Conservation (phyloP, 78 protist genomes). For the Dictyostelium brefeldianum region DNA sequence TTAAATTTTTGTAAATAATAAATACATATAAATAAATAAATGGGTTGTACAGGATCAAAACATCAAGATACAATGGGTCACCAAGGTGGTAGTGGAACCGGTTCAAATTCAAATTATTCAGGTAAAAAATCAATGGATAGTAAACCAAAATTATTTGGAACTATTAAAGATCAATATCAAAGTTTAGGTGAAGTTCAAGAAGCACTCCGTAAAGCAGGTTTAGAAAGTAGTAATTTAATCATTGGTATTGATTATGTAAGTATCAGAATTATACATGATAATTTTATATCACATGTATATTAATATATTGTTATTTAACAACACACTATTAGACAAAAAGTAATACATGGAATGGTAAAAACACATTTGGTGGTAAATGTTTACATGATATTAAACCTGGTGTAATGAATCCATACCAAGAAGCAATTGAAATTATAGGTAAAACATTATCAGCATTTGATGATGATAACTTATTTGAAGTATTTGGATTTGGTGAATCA, state of each 20-base stretch:
- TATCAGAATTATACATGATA: not conserved
- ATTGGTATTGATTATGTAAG: constrained; percentile 75
- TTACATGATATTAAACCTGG: constrained; percentile 78
- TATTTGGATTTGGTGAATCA: constrained; percentile 84
- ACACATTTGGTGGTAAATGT: constrained; percentile 80
- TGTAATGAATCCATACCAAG: constrained; percentile 83
- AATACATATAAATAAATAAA: constrained; percentile 4
- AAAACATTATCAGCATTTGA: constrained; percentile 87
- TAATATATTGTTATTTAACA: not conserved
- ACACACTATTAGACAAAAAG: constrained; percentile 75
- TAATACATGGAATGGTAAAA: constrained; percentile 88
- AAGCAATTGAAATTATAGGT: constrained; percentile 84
- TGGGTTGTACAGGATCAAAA: constrained; percentile 76
- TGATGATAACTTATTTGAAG: constrained; percentile 87
- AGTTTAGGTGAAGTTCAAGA: constrained; percentile 59
- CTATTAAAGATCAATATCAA: constrained; percentile 68
- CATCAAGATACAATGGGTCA: not conserved
- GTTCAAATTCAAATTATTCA: not conserved
- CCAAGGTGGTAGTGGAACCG: not conserved
- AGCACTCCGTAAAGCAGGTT: constrained; percentile 83
- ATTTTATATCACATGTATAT: not conserved
- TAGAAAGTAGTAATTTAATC: constrained; percentile 82
- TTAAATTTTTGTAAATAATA: no score
- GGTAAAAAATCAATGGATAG: not conserved
- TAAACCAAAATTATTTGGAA: not conserved